Conservation (phyloP, 2,329 filamentous ascomycete species). For the Plectosphaerella sp. region DNA sequence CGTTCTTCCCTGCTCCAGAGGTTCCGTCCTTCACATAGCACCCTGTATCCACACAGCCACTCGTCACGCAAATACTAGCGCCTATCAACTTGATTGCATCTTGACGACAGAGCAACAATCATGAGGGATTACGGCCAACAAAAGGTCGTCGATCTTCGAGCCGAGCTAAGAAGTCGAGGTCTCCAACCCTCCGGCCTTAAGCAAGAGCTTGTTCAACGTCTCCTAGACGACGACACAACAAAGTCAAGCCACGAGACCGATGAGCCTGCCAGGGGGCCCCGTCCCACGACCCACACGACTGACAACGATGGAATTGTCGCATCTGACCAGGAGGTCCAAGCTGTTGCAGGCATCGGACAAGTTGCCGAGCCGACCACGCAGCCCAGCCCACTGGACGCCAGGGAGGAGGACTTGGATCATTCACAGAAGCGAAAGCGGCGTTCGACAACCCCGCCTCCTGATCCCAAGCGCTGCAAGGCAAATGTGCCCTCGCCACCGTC, state of each 20-base stretch:
- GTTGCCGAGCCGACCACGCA: conserved; percentile 9
- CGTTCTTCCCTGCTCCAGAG: neutral
- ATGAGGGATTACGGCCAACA: conserved; percentile 54
- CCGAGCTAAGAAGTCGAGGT: conserved; percentile 69
- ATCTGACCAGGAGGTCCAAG: no score
- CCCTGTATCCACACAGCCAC: no score
- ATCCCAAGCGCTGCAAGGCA: conserved; percentile 51
- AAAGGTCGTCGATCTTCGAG: conserved; percentile 72
- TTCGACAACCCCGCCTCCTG: conserved; percentile 56
- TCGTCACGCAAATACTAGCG: no score
- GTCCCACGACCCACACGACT: no score
- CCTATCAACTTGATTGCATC: neutral
- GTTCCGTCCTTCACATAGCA: no score
- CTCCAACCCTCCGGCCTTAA: conserved; percentile 67
- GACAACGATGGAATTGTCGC: no score
- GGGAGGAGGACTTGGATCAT: neutral
- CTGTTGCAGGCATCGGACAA: conserved; percentile 1
- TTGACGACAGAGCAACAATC: neutral
- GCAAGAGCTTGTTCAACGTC: conserved; percentile 63
- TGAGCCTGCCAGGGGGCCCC: no score
- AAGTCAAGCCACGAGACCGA: neutral
- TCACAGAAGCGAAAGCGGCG: conserved; percentile 62
- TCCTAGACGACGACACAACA: conserved; percentile 38
- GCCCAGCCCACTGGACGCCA: conserved; percentile 4
- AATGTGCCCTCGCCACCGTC: conserved; percentile 16